A percentile compares a stretch with the other conserved stretches of the same genome.
Conservation (phyloP, 2,329 filamentous ascomycete genomes). For the Neurospora crassa region DNA sequence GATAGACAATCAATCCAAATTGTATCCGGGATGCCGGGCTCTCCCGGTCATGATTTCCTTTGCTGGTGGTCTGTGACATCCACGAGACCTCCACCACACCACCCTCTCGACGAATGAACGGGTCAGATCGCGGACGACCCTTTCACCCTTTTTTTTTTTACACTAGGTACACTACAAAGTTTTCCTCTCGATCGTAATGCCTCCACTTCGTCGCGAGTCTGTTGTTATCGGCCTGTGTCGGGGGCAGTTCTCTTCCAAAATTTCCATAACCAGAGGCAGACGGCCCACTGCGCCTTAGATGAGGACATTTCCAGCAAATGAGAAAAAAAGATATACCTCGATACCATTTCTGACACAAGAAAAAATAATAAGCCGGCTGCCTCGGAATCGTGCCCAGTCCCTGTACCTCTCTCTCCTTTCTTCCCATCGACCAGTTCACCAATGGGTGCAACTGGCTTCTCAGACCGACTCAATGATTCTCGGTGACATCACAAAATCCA, state of each 20-base stretch:
- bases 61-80: neutral
- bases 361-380: neutral
- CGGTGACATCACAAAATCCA: neutral
- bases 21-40: neutral
- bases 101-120: neutral
- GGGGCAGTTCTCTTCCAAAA: neutral
- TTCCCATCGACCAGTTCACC: neutral
- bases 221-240: neutral
- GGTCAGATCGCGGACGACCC: neutral
- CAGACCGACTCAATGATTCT: neutral
- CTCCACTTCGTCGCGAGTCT: neutral
- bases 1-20: neutral
- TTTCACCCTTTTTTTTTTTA: neutral
- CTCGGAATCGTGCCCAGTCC: neutral
- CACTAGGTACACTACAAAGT: neutral
- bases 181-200: neutral
- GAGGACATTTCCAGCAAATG: neutral
- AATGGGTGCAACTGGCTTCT: neutral
- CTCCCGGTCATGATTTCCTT: neutral
- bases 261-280: neutral
- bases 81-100: neutral
- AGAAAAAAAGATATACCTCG: neutral
- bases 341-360: neutral
- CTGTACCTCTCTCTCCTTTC: neutral
- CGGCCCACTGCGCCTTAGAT: neutral